Evolutionary conservation across 2,329 filamentous ascomycete species (phyloP), one percentile per base, ranked within the genome.

Genomic region (Claviceps sp.): DNA sequence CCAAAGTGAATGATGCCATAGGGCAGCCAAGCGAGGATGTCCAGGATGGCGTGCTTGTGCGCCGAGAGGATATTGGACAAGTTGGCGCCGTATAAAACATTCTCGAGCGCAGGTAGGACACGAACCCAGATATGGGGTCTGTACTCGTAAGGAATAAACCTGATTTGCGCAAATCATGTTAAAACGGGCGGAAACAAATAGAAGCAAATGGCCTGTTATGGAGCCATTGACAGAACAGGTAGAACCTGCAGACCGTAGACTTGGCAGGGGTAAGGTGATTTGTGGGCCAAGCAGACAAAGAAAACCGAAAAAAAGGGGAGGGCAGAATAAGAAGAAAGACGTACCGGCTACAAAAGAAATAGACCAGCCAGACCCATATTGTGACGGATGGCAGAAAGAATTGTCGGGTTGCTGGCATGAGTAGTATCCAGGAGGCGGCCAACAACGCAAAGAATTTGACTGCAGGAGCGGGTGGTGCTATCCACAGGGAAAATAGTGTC

Each of bases 101-200:
- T 96, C 71, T 97, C 91, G 57, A 97, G 79, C 18, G 91, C 88
- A 4, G 91, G 91, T 38, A 97, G 78, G 30, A 97, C 88, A 62
- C 90, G 88, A 58, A 96, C 91, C 87, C 89, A 95, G 62, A 96
- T 96, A 56, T 88, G 85, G 54, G 90, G 90, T 59, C 91, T 83
- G 72, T 89, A 93, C 63, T 91, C 86, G 59, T 82, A 79, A 40
- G 88, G 86, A 60, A 96, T 90, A 71, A 95, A 96, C 63, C 89
- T 95, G 63, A 11, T 54, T 11, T 2, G 18, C 37, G 18, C 30
- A 38, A 24, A 5, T 44, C 41, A 22, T 47, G 37, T 42, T 20
- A 48, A 30, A 38, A 26, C 13, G 30, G 8, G 26, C 26, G 26
- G 8, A 9, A 30, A 30, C 8, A 30, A 30, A 34, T 34, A 4